These are phyloP conservation scores for Fusarium continuum DNA, from an alignment of 2,329 filamentous ascomycete genomes.

Conservation along the genomic window DNA sequence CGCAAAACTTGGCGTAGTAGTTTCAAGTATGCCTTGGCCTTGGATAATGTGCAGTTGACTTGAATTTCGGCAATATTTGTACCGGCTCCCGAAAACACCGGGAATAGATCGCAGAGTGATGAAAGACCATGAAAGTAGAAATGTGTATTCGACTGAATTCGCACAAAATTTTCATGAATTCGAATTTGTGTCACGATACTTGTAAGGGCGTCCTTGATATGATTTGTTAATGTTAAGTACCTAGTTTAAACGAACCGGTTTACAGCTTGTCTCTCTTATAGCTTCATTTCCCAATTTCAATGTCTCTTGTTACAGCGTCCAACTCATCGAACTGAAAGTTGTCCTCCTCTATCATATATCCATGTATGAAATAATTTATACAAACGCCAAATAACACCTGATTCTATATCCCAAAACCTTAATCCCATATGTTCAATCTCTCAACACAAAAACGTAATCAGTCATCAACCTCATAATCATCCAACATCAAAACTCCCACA, in stretches of 20 bases:
- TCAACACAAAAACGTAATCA: neutral
- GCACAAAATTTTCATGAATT: no score
- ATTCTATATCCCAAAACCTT: neutral
- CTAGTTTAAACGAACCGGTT: no score
- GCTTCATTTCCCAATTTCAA: neutral
- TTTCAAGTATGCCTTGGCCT: neutral
- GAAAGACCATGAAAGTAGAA: neutral
- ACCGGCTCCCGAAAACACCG: neutral
- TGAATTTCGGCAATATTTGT: neutral
- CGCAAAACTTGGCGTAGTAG: neutral
- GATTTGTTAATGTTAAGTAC: no score
- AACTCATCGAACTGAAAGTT: neutral
- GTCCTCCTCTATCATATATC: neutral
- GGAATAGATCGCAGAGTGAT: neutral
- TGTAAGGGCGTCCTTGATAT: no score
- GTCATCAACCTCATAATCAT: neutral
- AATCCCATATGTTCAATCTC: neutral
- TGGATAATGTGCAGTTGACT: neutral
- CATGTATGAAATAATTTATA: neutral
- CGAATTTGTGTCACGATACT: no score
- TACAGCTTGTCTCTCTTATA: no score
- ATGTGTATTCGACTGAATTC: no score
- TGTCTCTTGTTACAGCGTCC: neutral
- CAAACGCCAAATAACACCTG: slow-evolving; percentile 8
- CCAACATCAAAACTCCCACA: neutral